phyloP scores from a whole-genome alignment of 768 basidiomycete species.

The Russula vinacea region DNA sequence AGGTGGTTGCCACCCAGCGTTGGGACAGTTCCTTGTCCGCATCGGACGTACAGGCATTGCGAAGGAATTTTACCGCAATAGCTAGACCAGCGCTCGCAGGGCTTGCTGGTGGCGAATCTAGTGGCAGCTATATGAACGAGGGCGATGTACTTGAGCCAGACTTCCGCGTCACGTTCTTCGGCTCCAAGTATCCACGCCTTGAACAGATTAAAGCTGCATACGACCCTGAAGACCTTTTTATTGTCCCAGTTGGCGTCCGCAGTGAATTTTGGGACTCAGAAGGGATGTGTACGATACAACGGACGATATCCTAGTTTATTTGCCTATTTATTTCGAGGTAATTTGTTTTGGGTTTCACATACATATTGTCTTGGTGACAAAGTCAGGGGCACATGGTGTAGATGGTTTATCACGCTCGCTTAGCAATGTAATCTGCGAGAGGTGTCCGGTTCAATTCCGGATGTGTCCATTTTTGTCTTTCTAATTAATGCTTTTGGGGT shows the following conservation, averaged over 20 bases:
- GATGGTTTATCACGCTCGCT: slow-evolving; percentile 27
- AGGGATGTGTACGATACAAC: slow-evolving; percentile 32
- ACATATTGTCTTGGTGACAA: no score
- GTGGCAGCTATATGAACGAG: slow-evolving; percentile 40
- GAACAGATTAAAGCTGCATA: slow-evolving; percentile 36
- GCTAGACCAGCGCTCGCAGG: slow-evolving; percentile 35
- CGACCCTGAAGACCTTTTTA: slow-evolving; percentile 39
- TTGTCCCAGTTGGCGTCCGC: slow-evolving; percentile 37
- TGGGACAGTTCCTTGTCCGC: slow-evolving; percentile 15
- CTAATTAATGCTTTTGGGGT: no score
- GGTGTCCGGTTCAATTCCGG: slow-evolving; percentile 27
- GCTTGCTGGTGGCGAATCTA: slow-evolving; percentile 33
- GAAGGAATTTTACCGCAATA: slow-evolving; percentile 31
- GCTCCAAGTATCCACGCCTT: slow-evolving; percentile 38
- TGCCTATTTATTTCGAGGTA: no score
- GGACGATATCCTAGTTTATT: background rate
- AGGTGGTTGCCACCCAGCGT: slow-evolving; percentile 2
- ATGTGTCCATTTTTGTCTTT: slow-evolving; percentile 16
- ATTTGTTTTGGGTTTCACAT: background rate
- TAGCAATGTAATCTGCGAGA: slow-evolving; percentile 15
- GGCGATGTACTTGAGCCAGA: slow-evolving; percentile 37
- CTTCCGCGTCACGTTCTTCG: slow-evolving; percentile 39
- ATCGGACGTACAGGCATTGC: slow-evolving; percentile 28
- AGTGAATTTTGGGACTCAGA: slow-evolving; percentile 38
- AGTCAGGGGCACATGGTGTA: slow-evolving; percentile 17